Evolutionary conservation across 768 basidiomycete species (phyloP).

Genomic region (Lactarius evosmus): DNA sequence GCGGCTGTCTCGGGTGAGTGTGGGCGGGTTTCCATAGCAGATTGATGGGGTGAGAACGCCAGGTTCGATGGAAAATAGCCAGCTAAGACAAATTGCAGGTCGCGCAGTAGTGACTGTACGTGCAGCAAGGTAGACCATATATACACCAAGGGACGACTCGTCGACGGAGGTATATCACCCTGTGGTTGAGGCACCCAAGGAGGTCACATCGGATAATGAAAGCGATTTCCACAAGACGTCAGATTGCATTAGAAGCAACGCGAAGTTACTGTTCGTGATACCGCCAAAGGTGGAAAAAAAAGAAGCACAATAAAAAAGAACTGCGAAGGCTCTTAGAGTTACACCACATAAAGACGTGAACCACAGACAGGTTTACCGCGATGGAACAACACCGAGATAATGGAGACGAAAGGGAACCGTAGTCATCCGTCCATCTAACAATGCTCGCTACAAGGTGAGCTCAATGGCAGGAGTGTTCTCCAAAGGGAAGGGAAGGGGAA

Average conservation of each 20-base stretch:
- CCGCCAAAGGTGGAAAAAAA: neutral
- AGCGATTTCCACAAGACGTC: neutral
- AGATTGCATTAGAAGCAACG: neutral
- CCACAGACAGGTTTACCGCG: neutral
- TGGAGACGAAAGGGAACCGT: neutral
- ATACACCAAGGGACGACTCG: neutral
- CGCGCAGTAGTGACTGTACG: neutral
- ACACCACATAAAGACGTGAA: neutral
- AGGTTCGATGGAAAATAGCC: neutral
- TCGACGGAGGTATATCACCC: neutral
- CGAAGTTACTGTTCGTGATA: neutral
- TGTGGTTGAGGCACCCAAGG: slow-evolving; percentile 1
- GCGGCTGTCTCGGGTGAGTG: neutral
- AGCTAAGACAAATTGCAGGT: neutral
- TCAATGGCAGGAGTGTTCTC: no score
- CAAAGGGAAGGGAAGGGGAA: no score
- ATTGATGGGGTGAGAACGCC: neutral
- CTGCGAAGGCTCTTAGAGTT: neutral
- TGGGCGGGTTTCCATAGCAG: neutral
- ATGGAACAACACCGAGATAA: neutral
- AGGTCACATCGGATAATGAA: neutral
- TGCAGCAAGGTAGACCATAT: neutral
- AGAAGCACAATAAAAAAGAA: neutral
- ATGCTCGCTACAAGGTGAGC: neutral
- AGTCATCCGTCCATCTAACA: neutral